Base-by-base conservation (phyloP, 495 filamentous ascomycete genomes). In the Aspergillus panamensis region DNA sequence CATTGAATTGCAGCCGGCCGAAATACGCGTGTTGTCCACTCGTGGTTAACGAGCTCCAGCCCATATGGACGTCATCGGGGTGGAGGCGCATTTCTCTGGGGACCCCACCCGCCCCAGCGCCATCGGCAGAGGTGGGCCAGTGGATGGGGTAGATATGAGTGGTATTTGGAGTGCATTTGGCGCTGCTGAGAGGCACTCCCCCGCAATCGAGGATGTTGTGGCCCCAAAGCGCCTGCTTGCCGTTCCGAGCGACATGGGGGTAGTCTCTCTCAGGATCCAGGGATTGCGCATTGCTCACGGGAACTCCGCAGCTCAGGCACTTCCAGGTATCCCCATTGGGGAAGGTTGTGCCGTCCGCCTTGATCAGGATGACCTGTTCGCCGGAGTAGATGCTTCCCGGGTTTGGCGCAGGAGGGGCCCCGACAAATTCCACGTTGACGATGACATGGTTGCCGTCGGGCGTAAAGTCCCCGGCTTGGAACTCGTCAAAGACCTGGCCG, bases 71-170 rank as follows among this genome's bases (percentile, higher is more conserved):
- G 25, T 62, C 58, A 12, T 68, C 65, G 1, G 65, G 65, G 40
- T 68, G 65, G 12, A 65, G 49, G 2, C 65, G 65, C 55, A 68
- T 40, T 44, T 68, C 65, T 2, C 65, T 52, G 16, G 62, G 57
- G 1, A 6, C 35, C 4, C 62, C 62, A 0, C 58, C 55, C 0
- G 42, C 8, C 8, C 53, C 61, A 1, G 61, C 62, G 4, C 54
- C 61, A 31, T 62, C 37, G 33, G 47, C 6, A 3, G 48, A 33
- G 13, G 40, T 35, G 29, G 50, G 55, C 60, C 58, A 68, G 4
- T 58, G 58, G 25, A 68, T 61, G 17, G 65, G 65, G 20, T 65
- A 65, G 31, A 68, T 68, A 29, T 60, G 48, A 3, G 51, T 57
- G 3, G 58, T 55, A 16, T 63, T 44, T 6, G 62, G 62, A 2